phyloP scores from a whole-genome alignment of 202 grass and related monocot genomes.

The Brachypodium distachyon region DNA sequence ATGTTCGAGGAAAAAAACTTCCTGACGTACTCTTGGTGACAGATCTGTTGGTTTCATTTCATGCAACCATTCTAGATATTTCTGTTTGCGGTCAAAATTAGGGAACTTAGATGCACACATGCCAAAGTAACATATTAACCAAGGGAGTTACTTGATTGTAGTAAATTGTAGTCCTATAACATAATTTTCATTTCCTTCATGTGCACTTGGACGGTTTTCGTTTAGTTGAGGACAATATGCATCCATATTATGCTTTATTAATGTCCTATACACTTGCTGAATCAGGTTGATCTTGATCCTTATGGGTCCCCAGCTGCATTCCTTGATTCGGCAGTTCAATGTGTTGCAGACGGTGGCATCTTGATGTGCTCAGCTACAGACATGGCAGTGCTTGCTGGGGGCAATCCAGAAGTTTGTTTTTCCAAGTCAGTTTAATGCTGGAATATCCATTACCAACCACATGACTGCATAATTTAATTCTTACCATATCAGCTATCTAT shows the following conservation, averaged over 20 bases:
- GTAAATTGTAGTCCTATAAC: background rate
- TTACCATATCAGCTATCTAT: background rate
- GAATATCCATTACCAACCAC: background rate
- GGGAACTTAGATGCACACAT: background rate
- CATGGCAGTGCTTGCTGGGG: constrained; percentile 56
- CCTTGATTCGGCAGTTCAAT: constrained; percentile 59
- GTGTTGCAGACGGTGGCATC: constrained; percentile 45
- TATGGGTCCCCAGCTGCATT: constrained; percentile 57
- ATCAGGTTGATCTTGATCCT: constrained; percentile 67
- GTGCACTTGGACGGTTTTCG: background rate
- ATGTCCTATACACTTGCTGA: constrained; percentile 1
- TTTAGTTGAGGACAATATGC: background rate
- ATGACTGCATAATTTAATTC: background rate
- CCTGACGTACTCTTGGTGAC: too few species aligned
- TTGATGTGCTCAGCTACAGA: constrained; percentile 68
- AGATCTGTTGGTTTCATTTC: background rate
- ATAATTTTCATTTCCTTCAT: background rate
- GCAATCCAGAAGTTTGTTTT: constrained; percentile 50
- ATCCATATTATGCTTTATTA: background rate
- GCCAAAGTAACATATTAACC: background rate
- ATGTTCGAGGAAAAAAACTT: background rate
- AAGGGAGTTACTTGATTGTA: background rate
- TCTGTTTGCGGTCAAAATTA: background rate
- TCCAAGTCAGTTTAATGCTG: constrained; percentile 32
- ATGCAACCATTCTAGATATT: background rate